A percentile compares a stretch with the other conserved stretches of the same genome.
Evolutionary conservation across 2,329 filamentous ascomycete species (phyloP).

Genomic region (Neonectria sp.): DNA sequence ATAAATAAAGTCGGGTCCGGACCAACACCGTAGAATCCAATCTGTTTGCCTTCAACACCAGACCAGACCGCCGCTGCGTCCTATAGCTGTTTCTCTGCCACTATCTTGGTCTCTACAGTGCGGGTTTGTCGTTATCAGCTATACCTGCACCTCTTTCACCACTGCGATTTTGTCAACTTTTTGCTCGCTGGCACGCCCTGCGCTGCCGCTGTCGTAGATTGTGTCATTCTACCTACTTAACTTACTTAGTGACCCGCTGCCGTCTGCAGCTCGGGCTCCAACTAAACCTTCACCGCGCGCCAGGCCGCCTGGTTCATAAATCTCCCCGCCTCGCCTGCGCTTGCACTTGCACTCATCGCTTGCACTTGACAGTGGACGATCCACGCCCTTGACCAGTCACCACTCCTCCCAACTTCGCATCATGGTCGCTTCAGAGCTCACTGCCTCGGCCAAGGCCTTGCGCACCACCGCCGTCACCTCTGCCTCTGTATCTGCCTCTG

Average conservation of each 20-base stretch:
- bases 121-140: not conserved
- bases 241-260: no score
- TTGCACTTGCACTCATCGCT: slow-evolving; percentile 10
- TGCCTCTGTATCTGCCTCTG: slow-evolving; percentile 23
- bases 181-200: not conserved
- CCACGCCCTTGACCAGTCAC: not conserved
- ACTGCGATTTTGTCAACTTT: not conserved
- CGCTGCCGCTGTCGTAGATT: slow-evolving; percentile 18
- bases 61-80: slow-evolving; percentile 7
- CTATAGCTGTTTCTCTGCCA: not conserved
- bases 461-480: slow-evolving; percentile 46
- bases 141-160: not conserved
- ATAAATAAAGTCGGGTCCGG: not conserved
- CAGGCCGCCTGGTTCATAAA: slow-evolving; percentile 6
- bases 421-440: slow-evolving; percentile 58
- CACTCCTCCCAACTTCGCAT: slow-evolving; percentile 18
- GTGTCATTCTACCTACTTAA: slow-evolving; percentile 15
- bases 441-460: slow-evolving; percentile 53
- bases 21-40: not conserved
- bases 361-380: slow-evolving; percentile 18
- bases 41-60: not conserved
- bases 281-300: slow-evolving; percentile 24
- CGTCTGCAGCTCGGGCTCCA: slow-evolving; percentile 10
- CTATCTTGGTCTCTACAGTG: not conserved
- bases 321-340: slow-evolving; percentile 17